A percentile compares a stretch with the other conserved stretches of the same genome.
Evolutionary conservation across 805 yeast genomes (phyloP).

Genomic region (Ogataea methylovora): DNA sequence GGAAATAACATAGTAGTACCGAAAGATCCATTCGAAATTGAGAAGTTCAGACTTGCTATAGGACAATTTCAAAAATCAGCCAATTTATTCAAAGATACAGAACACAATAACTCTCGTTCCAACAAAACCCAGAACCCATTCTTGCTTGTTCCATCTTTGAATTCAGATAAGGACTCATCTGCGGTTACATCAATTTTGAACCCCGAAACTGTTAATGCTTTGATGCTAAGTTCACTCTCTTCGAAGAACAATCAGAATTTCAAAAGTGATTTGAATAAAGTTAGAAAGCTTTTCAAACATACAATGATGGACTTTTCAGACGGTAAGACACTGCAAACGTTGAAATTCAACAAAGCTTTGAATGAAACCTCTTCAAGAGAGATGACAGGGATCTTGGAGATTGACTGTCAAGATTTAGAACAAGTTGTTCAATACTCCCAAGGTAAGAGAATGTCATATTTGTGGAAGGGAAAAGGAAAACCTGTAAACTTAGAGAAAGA

Average conservation of each 20-base stretch:
- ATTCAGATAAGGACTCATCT: not conserved
- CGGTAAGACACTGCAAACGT: slow-evolving; percentile 23
- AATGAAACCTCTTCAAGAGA: slow-evolving; percentile 10
- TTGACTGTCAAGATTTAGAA: slow-evolving; percentile 20
- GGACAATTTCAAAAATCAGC: slow-evolving; percentile 62
- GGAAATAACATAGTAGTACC: slow-evolving; percentile 52
- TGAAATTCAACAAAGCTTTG: slow-evolving; percentile 14
- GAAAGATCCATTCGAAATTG: slow-evolving; percentile 79
- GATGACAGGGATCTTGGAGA: slow-evolving; percentile 9
- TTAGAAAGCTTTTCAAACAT: slow-evolving; percentile 26
- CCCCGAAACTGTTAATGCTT: slow-evolving; percentile 14
- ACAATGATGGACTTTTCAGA: slow-evolving; percentile 30
- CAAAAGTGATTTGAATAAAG: slow-evolving; percentile 26
- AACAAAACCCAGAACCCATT: slow-evolving; percentile 44
- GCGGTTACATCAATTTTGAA: slow-evolving; percentile 7
- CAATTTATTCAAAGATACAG: not conserved
- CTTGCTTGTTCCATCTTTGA: slow-evolving; percentile 3
- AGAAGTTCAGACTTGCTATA: slow-evolving; percentile 57
- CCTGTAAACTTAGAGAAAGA: slow-evolving; percentile 23
- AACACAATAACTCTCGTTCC: slow-evolving; percentile 29
- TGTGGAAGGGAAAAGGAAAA: slow-evolving; percentile 47
- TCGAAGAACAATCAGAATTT: slow-evolving; percentile 27
- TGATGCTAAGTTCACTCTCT: slow-evolving; percentile 15
- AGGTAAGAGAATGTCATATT: slow-evolving; percentile 26
- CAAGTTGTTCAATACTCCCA: slow-evolving; percentile 16